These are phyloP conservation scores for Alloteropsis angusta DNA, from an alignment of 202 grass and related monocot genomes.

Conservation along the genomic window DNA sequence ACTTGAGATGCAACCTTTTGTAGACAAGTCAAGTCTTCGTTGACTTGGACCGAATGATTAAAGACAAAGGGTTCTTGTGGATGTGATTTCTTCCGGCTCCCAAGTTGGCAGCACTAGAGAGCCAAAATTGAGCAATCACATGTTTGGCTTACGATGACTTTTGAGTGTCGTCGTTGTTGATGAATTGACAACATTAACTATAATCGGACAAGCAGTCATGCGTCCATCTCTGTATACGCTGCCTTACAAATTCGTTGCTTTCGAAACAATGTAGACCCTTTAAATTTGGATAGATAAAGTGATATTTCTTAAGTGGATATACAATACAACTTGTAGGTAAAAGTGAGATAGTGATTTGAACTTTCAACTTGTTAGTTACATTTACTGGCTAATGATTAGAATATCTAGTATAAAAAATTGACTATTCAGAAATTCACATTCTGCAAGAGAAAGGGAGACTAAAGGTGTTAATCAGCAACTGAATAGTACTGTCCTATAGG, in stretches of 20 bases:
- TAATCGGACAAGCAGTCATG: neutral
- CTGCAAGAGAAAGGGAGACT: neutral
- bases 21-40: neutral
- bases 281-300: neutral
- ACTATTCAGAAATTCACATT: neutral
- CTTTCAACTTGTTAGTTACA: neutral
- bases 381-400: neutral
- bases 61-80: neutral
- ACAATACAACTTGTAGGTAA: neutral
- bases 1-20: neutral
- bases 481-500: neutral
- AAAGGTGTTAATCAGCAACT: neutral
- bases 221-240: neutral
- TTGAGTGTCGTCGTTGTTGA: neutral
- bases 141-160: neutral
- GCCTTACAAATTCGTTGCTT: neutral
- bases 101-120: neutral
- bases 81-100: neutral
- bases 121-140: neutral
- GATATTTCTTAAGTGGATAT: neutral
- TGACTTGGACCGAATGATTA: neutral
- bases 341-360: neutral
- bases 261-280: neutral
- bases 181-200: neutral
- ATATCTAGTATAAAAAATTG: neutral